Conservation (phyloP, 371 early-diverging fungal species). For the Haplosporangium sp. region DNA sequence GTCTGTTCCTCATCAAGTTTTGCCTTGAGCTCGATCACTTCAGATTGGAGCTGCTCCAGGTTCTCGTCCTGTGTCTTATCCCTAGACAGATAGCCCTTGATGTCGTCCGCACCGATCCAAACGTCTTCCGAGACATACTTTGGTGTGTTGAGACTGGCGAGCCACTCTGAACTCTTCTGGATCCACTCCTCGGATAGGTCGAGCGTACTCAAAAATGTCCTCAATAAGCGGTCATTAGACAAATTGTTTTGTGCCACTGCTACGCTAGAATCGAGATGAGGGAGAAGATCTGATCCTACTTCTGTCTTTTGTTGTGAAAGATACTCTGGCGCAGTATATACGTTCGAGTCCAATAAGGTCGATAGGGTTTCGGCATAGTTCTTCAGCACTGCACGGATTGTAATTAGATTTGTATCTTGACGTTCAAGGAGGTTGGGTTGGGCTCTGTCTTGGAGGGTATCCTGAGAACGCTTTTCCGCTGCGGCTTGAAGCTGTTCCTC, state of each 20-base stretch:
- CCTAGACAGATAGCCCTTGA: constrained; percentile 30
- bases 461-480: constrained; percentile 37
- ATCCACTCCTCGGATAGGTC: constrained; percentile 27
- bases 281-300: constrained; percentile 21
- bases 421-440: constrained; percentile 36
- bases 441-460: constrained; percentile 36
- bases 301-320: constrained; percentile 23
- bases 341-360: constrained; percentile 26
- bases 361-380: constrained; percentile 27
- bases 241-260: constrained; percentile 27
- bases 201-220: constrained; percentile 20
- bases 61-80: constrained; percentile 27
- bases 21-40: constrained; percentile 16
- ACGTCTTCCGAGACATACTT: constrained; percentile 42
- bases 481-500: constrained; percentile 39
- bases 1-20: constrained; percentile 39
- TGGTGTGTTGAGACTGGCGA: constrained; percentile 26
- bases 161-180: constrained; percentile 36
- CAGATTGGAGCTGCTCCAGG: constrained; percentile 22
- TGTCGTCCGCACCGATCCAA: constrained; percentile 25
- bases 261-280: constrained; percentile 18
- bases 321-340: constrained; percentile 30
- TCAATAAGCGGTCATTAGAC: constrained; percentile 41
- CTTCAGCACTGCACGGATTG: constrained; percentile 33
- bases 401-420: constrained; percentile 37